Evolutionary conservation across 2,329 filamentous ascomycete species (phyloP).

Genomic region (Byssochlamys sp.): DNA sequence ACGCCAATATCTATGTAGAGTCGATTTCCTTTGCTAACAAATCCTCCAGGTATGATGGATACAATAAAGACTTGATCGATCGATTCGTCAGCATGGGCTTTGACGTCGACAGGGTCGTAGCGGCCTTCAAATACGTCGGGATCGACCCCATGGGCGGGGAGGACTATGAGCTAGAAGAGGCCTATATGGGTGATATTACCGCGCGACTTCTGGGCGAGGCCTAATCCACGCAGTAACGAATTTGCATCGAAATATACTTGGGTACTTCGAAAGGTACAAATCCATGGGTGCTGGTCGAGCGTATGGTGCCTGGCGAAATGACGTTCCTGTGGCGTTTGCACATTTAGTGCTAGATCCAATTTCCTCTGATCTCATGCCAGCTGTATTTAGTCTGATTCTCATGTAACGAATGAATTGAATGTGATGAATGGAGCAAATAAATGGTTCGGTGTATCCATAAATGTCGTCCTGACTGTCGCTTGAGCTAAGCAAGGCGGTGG

Average conservation of each 20-base stretch:
- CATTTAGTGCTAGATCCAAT: background rate
- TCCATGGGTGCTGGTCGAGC: slow-evolving; percentile 2
- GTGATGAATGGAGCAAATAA: background rate
- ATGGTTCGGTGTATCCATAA: background rate
- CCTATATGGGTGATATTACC: slow-evolving; percentile 82
- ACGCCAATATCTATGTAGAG: slow-evolving; percentile 2
- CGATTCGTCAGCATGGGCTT: slow-evolving; percentile 88
- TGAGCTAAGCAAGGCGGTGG: background rate
- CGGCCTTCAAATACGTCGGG: slow-evolving; percentile 69
- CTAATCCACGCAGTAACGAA: slow-evolving; percentile 25
- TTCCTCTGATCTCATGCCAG: background rate
- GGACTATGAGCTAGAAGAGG: slow-evolving; percentile 80
- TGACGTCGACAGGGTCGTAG: slow-evolving; percentile 72
- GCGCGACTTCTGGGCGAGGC: slow-evolving; percentile 73
- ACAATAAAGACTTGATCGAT: slow-evolving; percentile 73
- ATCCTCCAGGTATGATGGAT: slow-evolving; percentile 64
- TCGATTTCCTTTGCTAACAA: slow-evolving; percentile 19
- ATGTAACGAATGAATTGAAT: background rate
- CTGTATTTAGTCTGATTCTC: background rate
- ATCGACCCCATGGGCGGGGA: slow-evolving; percentile 69
- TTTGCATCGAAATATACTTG: slow-evolving; percentile 4
- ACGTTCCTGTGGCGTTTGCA: slow-evolving; percentile 5
- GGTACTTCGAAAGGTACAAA: slow-evolving; percentile 1
- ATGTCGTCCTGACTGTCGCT: background rate
- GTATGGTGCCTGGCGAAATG: slow-evolving; percentile 22